Conservation (phyloP, 176 grass and related monocot species). For the Musa acuminata region DNA sequence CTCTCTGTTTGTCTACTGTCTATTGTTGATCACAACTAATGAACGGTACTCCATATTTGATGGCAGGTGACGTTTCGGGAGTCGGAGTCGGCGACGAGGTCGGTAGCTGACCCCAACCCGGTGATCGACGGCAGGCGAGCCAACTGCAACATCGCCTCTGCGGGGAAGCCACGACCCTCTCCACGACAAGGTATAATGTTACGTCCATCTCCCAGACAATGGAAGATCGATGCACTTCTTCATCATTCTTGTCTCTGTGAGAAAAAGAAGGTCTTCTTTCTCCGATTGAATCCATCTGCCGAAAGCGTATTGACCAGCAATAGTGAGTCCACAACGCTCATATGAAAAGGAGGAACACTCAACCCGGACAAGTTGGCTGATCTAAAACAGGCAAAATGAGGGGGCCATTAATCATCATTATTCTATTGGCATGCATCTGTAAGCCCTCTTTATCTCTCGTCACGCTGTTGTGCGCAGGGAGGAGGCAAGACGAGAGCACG, state of each 20-base stretch:
- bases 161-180: conserved; percentile 50
- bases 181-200: conserved; percentile 42
- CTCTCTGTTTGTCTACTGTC: neutral
- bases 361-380: neutral
- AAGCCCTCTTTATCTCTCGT: too few relatives aligned
- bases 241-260: neutral
- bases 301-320: too few relatives aligned
- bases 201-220: neutral
- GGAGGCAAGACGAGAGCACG: conserved; percentile 23
- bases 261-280: too few relatives aligned
- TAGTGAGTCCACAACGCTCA: too few relatives aligned
- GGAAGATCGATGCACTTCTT: neutral
- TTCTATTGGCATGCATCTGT: too few relatives aligned
- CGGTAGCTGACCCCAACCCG: conserved; percentile 79
- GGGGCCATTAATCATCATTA: neutral
- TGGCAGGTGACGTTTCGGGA: conserved; percentile 83
- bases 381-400: neutral
- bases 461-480: conserved; percentile 19
- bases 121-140: conserved; percentile 79
- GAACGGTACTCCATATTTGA: too few relatives aligned
- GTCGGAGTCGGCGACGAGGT: conserved; percentile 47
- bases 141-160: conserved; percentile 97
- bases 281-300: too few relatives aligned
- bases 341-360: neutral
- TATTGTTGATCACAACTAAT: too few relatives aligned